phyloP scores from a whole-genome alignment of 164 flowering plant genomes.

The Vitis vinifera region ASM3070453v1 NC_081820.1:19036501-19037000 shows the following conservation, averaged over 20 bases:
- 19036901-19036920: not conserved
- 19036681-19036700: too few species aligned
- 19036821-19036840: not conserved
- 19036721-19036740: too few species aligned
- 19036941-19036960: not conserved
- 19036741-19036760: too few species aligned
- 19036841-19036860: not conserved
- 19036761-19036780: too few species aligned
- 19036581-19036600: too few species aligned
- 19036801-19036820: not conserved
- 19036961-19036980: too few species aligned
- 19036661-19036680: too few species aligned
- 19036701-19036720: too few species aligned
- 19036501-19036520: conserved; percentile 64
- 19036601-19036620: too few species aligned
- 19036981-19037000: not conserved
- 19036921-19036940: not conserved
- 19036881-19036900: not conserved
- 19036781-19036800: too few species aligned
- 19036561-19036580: not conserved
- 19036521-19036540: not conserved
- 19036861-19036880: not conserved
- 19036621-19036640: too few species aligned
- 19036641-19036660: too few species aligned
- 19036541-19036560: not conserved